Evolutionary conservation across 2,329 filamentous ascomycete species (phyloP).

Genomic region (Clonostachys rosea): DNA sequence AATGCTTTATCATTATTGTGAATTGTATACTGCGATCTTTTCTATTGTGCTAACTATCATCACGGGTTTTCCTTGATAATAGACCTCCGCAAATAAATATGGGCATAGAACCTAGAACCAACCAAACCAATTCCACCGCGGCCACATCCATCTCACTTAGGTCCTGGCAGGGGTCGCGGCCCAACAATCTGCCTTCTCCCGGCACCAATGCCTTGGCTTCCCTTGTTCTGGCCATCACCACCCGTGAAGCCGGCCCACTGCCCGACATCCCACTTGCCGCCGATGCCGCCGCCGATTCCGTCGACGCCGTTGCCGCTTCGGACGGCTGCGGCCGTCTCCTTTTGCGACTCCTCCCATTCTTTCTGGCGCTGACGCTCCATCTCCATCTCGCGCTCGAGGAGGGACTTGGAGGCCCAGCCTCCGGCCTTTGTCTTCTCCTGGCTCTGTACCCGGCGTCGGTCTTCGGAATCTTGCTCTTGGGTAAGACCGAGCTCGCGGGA

Average conservation of each 20-base stretch:
- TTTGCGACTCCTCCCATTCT: constrained; percentile 76
- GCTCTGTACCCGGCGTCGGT: constrained; percentile 52
- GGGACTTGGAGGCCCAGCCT: constrained; percentile 62
- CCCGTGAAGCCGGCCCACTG: constrained; percentile 74
- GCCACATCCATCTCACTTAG: constrained; percentile 4
- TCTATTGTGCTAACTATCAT: too few relatives aligned
- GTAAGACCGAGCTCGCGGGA: constrained; percentile 49
- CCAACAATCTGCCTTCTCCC: constrained; percentile 76
- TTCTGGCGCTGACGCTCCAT: constrained; percentile 70
- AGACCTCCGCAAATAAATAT: too few relatives aligned
- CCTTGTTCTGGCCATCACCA: constrained; percentile 69
- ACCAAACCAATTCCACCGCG: too few relatives aligned
- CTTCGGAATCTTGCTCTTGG: constrained; percentile 58
- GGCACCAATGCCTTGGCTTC: constrained; percentile 60
- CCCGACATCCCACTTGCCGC: constrained; percentile 69
- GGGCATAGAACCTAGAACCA: too few relatives aligned
- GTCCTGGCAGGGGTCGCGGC: constrained; percentile 59
- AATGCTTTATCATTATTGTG: too few relatives aligned
- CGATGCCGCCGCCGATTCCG: constrained; percentile 62
- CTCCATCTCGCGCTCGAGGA: constrained; percentile 79
- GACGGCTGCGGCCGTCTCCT: constrained; percentile 53
- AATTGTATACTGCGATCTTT: too few relatives aligned
- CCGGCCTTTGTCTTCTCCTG: constrained; percentile 58
- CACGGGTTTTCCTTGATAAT: too few relatives aligned
- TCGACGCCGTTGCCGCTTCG: constrained; percentile 49